Percentiles rank a stretch among this genome's conserved stretches.
Evolutionary conservation across 1,284 basidiomycete species (phyloP).

Genomic region (Malassezia caprae): DNA sequence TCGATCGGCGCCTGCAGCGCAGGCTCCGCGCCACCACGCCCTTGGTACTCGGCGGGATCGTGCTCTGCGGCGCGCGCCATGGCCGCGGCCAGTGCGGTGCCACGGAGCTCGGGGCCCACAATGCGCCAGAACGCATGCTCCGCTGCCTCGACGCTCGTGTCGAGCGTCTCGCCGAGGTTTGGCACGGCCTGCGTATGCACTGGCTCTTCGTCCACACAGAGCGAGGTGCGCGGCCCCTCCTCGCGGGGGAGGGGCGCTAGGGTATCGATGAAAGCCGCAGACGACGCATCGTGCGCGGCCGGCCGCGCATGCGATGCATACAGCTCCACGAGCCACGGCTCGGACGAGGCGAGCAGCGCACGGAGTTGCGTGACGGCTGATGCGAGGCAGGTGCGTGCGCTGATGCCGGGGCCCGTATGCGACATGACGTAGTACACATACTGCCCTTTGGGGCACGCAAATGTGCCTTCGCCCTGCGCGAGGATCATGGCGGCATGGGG

Average conservation of each 20-base stretch:
- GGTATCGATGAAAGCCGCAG: neutral
- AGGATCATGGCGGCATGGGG: slow-evolving; percentile 54
- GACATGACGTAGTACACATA: slow-evolving; percentile 31
- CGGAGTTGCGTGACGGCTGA: neutral
- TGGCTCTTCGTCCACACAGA: neutral
- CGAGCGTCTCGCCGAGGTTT: slow-evolving; percentile 54
- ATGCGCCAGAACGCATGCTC: slow-evolving; percentile 59
- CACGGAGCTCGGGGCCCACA: slow-evolving; percentile 30
- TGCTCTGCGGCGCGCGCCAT: slow-evolving; percentile 14
- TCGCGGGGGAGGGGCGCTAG: slow-evolving; percentile 18
- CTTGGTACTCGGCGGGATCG: slow-evolving; percentile 29
- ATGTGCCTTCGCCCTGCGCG: slow-evolving; percentile 69
- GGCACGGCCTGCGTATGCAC: slow-evolving; percentile 49
- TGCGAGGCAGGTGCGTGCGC: neutral
- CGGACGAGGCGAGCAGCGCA: neutral
- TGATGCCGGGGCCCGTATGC: slow-evolving; percentile 4
- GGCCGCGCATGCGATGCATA: slow-evolving; percentile 11
- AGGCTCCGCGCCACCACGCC: slow-evolving; percentile 23
- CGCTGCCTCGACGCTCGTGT: slow-evolving; percentile 51
- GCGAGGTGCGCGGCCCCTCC: slow-evolving; percentile 38
- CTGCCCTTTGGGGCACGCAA: slow-evolving; percentile 66
- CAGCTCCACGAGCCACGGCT: slow-evolving; percentile 4
- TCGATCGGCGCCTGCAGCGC: neutral
- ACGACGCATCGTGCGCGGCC: neutral
- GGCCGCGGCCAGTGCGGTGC: slow-evolving; percentile 4